A percentile compares a stretch with the other conserved stretches of the same genome.
phyloP scores from a whole-genome alignment of 176 grass and related monocot species.

The Oryza rufipogon region DNA sequence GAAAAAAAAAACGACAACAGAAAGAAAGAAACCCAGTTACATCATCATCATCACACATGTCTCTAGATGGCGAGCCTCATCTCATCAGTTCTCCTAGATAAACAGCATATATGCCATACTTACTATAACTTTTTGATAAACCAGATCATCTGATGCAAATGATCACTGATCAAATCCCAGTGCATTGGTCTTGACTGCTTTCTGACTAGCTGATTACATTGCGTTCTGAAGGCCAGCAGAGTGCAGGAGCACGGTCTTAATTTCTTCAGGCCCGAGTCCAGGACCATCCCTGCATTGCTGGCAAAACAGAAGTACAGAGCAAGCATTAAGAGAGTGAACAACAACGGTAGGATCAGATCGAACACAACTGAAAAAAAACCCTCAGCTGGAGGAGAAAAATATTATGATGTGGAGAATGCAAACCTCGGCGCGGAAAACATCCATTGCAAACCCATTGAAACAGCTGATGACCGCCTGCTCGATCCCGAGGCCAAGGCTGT shows the following conservation, averaged over 20 bases:
- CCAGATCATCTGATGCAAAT: neutral
- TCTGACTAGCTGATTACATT: constrained; percentile 26
- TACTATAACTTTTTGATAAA: neutral
- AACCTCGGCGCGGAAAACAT: constrained; percentile 85
- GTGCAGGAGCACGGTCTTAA: constrained; percentile 76
- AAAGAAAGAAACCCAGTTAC: constrained; percentile 19
- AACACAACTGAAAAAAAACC: constrained; percentile 27
- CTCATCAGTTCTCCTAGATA: constrained; percentile 15
- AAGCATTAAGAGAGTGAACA: constrained; percentile 25
- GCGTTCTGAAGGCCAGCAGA: constrained; percentile 53
- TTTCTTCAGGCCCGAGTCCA: constrained; percentile 67
- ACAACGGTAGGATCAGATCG: neutral
- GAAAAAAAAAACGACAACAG: neutral
- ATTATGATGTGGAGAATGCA: neutral
- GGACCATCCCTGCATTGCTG: constrained; percentile 70
- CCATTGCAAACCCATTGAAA: constrained; percentile 72
- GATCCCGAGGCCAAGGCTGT: constrained; percentile 66
- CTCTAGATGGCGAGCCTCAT: constrained; percentile 55
- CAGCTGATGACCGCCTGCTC: constrained; percentile 80
- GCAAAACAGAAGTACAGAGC: constrained; percentile 19
- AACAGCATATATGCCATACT: constrained; percentile 17
- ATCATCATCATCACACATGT: constrained; percentile 17
- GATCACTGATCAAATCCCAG: neutral
- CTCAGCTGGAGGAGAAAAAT: neutral
- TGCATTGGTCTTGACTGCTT: neutral